Percentiles rank a stretch among this genome's conserved stretches.
Evolutionary conservation across 2,329 filamentous ascomycete genomes (phyloP).

Genomic region (Aspergillus brasiliensis): DNA sequence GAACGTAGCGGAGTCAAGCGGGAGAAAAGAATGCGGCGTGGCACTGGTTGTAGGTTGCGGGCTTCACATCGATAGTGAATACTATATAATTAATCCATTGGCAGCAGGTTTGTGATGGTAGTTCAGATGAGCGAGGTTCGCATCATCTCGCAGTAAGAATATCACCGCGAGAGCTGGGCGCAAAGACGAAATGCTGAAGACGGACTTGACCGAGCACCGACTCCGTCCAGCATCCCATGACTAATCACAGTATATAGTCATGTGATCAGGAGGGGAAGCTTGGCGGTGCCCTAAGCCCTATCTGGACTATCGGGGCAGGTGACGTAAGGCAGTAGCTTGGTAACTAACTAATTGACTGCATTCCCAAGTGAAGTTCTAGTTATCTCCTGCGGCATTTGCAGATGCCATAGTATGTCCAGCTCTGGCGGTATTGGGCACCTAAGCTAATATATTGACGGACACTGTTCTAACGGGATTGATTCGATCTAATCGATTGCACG

Average conservation of each 20-base stretch:
- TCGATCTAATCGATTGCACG: too few relatives aligned
- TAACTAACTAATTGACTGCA: too few relatives aligned
- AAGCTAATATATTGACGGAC: too few relatives aligned
- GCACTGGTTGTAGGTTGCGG: neutral
- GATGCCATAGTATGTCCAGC: too few relatives aligned
- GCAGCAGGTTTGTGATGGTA: neutral
- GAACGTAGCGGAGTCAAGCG: constrained; percentile 1
- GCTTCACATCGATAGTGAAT: neutral
- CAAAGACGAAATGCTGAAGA: neutral
- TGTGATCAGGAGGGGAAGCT: neutral
- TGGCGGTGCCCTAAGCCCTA: constrained; percentile 7
- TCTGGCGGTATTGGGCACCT: too few relatives aligned
- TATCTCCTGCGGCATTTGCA: too few relatives aligned
- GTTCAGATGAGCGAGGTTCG: neutral
- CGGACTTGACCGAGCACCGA: neutral
- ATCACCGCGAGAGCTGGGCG: neutral
- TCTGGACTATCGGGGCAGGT: neutral
- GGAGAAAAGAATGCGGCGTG: constrained; percentile 9
- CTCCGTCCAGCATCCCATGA: neutral
- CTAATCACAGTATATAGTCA: neutral
- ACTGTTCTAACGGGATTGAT: too few relatives aligned
- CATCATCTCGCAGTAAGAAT: constrained; percentile 2
- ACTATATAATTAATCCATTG: neutral
- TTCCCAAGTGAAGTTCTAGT: too few relatives aligned
- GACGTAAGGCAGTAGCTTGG: neutral